Percentiles rank a stretch among this genome's conserved stretches.
phyloP scores from a whole-genome alignment of 371 early-diverging fungal species.

The Choanephora cucurbitarum region DNA sequence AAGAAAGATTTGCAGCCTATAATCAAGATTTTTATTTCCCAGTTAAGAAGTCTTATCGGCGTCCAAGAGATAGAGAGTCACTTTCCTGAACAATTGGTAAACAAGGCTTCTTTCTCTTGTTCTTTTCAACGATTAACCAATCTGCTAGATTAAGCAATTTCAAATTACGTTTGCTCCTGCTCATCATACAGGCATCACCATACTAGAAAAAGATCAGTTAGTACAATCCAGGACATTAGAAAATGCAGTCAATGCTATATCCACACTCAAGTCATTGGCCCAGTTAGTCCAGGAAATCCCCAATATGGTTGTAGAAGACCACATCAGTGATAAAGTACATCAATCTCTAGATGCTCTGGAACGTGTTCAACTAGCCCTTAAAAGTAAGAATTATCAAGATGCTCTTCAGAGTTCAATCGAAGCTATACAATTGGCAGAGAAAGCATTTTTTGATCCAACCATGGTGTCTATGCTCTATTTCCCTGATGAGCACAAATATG shows the following conservation, averaged over 20 bases:
- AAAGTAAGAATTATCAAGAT: constrained; percentile 30
- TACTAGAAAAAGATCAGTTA: constrained; percentile 77
- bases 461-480: constrained; percentile 97
- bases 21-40: constrained; percentile 77
- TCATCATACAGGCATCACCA: constrained; percentile 33
- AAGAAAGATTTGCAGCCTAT: constrained; percentile 64
- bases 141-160: not conserved
- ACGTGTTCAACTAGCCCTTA: constrained; percentile 25
- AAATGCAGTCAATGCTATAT: constrained; percentile 70
- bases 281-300: constrained; percentile 78
- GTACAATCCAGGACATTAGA: constrained; percentile 66
- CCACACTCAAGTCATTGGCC: constrained; percentile 78
- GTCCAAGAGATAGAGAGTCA: constrained; percentile 49
- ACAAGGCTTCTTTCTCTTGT: not conserved
- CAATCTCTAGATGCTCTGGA: constrained; percentile 38
- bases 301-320: constrained; percentile 91
- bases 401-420: constrained; percentile 60
- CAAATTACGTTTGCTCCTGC: constrained; percentile 22
- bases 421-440: constrained; percentile 75
- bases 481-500: constrained; percentile 95
- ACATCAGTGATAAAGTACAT: constrained; percentile 60
- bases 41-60: constrained; percentile 82
- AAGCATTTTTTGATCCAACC: constrained; percentile 94
- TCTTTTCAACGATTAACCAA: not conserved
- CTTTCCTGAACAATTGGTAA: constrained; percentile 9